These are phyloP conservation scores for Fusarium sp. DNA, from an alignment of 2,329 filamentous ascomycete genomes.

Conservation along the genomic window DNA sequence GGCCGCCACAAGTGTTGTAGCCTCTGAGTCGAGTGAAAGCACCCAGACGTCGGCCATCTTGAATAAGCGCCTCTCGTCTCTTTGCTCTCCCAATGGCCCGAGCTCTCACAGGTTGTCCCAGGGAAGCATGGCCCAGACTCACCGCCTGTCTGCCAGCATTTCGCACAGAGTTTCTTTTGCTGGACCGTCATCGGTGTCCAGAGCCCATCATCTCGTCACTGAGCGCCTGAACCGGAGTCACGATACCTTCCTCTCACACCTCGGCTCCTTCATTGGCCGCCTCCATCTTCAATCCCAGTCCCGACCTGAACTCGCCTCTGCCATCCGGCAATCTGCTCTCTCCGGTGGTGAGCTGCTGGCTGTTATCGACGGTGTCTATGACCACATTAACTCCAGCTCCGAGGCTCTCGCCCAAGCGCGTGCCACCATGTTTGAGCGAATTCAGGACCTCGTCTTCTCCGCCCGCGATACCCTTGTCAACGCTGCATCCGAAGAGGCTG, in stretches of 20 bases:
- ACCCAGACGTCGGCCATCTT: constrained; percentile 50
- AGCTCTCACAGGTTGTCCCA: constrained; percentile 51
- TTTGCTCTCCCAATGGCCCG: constrained; percentile 48
- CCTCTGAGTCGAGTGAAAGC: constrained; percentile 50
- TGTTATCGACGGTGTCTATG: constrained; percentile 84
- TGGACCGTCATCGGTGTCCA: constrained; percentile 70
- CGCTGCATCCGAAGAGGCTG: constrained; percentile 75
- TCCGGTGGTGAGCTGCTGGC: constrained; percentile 83
- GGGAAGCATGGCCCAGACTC: constrained; percentile 49
- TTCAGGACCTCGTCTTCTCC: constrained; percentile 82
- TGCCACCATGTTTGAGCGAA: constrained; percentile 80
- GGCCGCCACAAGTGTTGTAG: constrained; percentile 47
- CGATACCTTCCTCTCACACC: constrained; percentile 88
- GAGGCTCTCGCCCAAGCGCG: constrained; percentile 75
- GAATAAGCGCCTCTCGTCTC: constrained; percentile 60
- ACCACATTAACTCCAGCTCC: constrained; percentile 76
- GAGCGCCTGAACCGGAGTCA: constrained; percentile 83
- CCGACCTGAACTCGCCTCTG: constrained; percentile 81
- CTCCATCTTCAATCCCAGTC: constrained; percentile 94
- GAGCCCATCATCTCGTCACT: constrained; percentile 81
- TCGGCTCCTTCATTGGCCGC: constrained; percentile 91
- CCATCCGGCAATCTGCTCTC: constrained; percentile 84
- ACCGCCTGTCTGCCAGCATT: constrained; percentile 64
- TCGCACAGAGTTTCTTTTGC: constrained; percentile 82
- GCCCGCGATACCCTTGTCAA: constrained; percentile 82